Evolutionary conservation across 768 basidiomycete genomes (phyloP), one percentile per base, ranked within the genome.

Genomic region (Mycena rosella): DNA sequence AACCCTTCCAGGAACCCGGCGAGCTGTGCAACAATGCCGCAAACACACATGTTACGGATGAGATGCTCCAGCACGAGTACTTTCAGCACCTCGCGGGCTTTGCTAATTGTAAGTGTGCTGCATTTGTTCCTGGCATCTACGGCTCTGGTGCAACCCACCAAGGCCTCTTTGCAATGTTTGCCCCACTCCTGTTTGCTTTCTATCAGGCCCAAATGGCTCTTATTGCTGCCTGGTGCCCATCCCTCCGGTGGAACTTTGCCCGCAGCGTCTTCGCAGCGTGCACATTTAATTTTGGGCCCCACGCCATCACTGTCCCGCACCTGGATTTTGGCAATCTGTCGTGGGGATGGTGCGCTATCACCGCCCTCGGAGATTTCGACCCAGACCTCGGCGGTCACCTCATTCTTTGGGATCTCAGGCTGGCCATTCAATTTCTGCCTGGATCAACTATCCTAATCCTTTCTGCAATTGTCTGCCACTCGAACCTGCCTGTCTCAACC

Each of bases 281-380:
- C 1, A 75, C 74, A 0, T 78, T 81, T 68, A 81, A 82, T 55
- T 71, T 80, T 11, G 76, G 78, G 0, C 62, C 63, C 0, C 42
- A 59, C 0, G 70, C 68, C 0, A 38, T 73, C 0, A 74, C 73
- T 0, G 24, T 42, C 0, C 55, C 67, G 0, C 81, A 83, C 22
- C 67, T 65, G 0, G 80, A 84, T 38, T 54, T 22, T 29, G 55
- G 47, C 4, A 84, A 84, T 40, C 55, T 77, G 0, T 67, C 78
- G 1, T 73, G 62, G 34, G 78, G 79, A 0, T 72, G 75, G 69
- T 84, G 79, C 44, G 69, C 70, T 0, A 78, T 82, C 24, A 73
- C 67, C 4, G 71, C 78, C 0, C 44, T 75, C 0, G 80, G 80
- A 0, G 9, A 51, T 1, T 82, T 75, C 58, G 71, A 80, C 57